Base-by-base conservation (phyloP, 2,329 filamentous ascomycete species). In the Aureobasidium leucospermi region DNA sequence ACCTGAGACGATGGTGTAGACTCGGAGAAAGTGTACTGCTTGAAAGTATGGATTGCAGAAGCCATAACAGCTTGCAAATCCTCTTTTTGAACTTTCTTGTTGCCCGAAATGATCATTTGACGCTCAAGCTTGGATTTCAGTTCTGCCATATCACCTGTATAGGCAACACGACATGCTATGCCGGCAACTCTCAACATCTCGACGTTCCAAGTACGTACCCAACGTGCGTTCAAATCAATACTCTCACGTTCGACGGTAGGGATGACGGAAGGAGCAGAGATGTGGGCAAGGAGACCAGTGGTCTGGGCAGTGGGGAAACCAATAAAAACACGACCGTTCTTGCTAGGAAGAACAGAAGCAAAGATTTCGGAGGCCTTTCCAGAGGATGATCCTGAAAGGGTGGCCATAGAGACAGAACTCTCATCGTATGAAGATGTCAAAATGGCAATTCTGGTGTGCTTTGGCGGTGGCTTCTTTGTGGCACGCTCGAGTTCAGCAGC, bases 241-340 rank as follows among this genome's bases (percentile, higher is more conserved):
- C 90, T 94, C 71, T 99, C 94, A 69, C 94, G 85, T 73, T 99
- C 94, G 2, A 99, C 95, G 0, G 94, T 99, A 0, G 94, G 94
- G 60, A 99, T 99, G 13, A 99, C 86, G 0, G 93, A 96, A 1
- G 92, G 94, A 0, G 94, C 94, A 11, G 93, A 97, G 32, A 99
- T 88, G 72, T 99, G 94, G 70, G 95, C 88, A 15, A 93, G 89
- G 31, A 93, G 85, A 58, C 93, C 94, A 0, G 95, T 99, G 0
- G 94, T 99, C 75, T 99, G 94, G 66, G 93, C 92, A 1, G 94
- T 99, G 3, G 94, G 93, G 69, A 99, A 99, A 0, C 94, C 94
- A 68, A 99, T 99, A 68, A 97, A 99, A 58, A 99, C 89, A 57
- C 90, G 86, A 6, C 94, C 94, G 66, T 89, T 89, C 71, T 91